Conservation (phyloP, 345 rosid species). For the Angophora floribunda region DNA sequence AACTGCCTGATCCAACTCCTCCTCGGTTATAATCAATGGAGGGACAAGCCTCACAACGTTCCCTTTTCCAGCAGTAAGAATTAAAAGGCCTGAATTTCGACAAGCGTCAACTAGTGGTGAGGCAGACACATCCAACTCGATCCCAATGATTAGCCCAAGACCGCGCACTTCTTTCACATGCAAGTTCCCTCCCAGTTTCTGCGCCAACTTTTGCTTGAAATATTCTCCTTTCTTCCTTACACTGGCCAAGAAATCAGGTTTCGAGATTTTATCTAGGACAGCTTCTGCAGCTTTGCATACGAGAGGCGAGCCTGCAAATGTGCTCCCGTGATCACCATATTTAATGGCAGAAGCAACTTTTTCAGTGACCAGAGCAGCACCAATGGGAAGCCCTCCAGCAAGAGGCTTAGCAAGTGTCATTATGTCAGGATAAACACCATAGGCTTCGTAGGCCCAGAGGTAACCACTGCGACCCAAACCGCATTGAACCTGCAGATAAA, state of each 20-base stretch:
- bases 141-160: slow-evolving; percentile 66
- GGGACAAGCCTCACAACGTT: slow-evolving; percentile 83
- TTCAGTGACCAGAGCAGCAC: slow-evolving; percentile 72
- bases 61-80: slow-evolving; percentile 82
- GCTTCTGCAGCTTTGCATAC: slow-evolving; percentile 60
- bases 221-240: slow-evolving; percentile 52
- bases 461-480: slow-evolving; percentile 78
- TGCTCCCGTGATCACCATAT: slow-evolving; percentile 86
- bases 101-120: slow-evolving; percentile 66
- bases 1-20: slow-evolving; percentile 59
- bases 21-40: slow-evolving; percentile 70
- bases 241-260: slow-evolving; percentile 62
- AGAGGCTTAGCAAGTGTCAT: slow-evolving; percentile 97
- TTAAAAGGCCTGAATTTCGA: slow-evolving; percentile 54
- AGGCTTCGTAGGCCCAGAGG: slow-evolving; percentile 80
- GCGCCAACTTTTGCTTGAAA: slow-evolving; percentile 46
- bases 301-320: slow-evolving; percentile 82
- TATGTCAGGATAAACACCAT: slow-evolving; percentile 60
- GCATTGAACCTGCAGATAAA: slow-evolving; percentile 57
- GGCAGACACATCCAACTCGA: slow-evolving; percentile 66
- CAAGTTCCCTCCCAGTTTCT: slow-evolving; percentile 50
- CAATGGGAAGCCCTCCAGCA: slow-evolving; percentile 92
- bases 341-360: slow-evolving; percentile 60
- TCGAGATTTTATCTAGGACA: slow-evolving; percentile 64
- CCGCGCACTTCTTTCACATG: slow-evolving; percentile 90